Conservation (phyloP, 306 rosid genomes). For the Lathyrus sativus region DNA sequence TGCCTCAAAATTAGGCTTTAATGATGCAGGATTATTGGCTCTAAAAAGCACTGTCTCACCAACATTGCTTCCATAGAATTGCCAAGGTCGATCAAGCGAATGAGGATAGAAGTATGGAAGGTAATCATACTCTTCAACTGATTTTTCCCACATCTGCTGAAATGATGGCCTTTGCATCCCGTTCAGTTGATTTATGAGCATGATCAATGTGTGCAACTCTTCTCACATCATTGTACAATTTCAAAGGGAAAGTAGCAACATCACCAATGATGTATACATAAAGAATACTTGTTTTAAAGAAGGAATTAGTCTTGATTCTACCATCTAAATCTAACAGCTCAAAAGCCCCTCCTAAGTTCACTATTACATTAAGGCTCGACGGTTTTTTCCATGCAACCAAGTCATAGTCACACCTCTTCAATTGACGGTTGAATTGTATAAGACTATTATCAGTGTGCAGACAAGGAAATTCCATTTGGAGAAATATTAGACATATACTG, state of each 20-base stretch:
- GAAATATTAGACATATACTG: constrained; percentile 85
- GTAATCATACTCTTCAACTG: constrained; percentile 84
- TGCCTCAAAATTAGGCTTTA: constrained; percentile 82
- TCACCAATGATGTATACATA: constrained; percentile 95
- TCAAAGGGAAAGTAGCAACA: constrained; percentile 92
- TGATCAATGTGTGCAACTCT: constrained; percentile 98
- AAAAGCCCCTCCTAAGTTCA: no score
- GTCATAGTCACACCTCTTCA: no score
- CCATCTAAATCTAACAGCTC: no score
- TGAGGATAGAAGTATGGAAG: constrained; percentile 99
- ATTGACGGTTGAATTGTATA: constrained; percentile 87
- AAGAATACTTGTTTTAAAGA: constrained; percentile 79
- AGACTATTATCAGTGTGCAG: constrained; percentile 71
- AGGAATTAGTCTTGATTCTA: constrained; percentile 92
- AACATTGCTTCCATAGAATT: constrained; percentile 92
- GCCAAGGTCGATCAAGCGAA: constrained; percentile 80
- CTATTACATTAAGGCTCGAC: no score
- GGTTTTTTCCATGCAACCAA: constrained; percentile 67
- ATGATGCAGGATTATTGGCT: constrained; percentile 64
- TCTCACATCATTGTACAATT: constrained; percentile 77
- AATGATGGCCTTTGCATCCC: constrained; percentile 91
- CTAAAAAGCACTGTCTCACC: constrained; percentile 89
- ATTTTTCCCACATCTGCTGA: constrained; percentile 69
- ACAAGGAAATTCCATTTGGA: constrained; percentile 88
- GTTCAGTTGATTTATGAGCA: constrained; percentile 99